Evolutionary conservation across 2,329 filamentous ascomycete genomes (phyloP).

Genomic region (Trichophyton rubrum): DNA sequence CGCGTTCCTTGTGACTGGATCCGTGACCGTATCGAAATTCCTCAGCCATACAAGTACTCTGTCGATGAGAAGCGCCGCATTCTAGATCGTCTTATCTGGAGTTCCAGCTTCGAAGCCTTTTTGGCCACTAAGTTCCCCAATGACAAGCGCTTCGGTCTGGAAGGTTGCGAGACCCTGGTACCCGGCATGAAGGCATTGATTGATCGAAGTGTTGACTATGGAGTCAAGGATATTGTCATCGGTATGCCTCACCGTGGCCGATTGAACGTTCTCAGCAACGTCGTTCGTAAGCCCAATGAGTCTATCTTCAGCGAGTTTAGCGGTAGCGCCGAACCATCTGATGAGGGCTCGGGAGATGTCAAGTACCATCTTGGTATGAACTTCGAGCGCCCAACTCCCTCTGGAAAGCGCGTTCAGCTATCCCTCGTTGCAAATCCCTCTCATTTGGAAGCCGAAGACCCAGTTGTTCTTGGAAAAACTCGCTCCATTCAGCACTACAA

Average conservation of each 20-base stretch:
- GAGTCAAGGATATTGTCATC: slow-evolving; percentile 97
- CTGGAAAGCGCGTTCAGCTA: slow-evolving; percentile 97
- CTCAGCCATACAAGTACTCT: slow-evolving; percentile 90
- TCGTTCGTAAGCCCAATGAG: slow-evolving; percentile 97
- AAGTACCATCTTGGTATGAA: slow-evolving; percentile 99
- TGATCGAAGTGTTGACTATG: slow-evolving; percentile 94
- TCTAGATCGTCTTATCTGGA: slow-evolving; percentile 95
- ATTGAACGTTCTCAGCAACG: slow-evolving; percentile 95
- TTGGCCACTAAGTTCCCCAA: slow-evolving; percentile 96
- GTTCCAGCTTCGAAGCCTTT: slow-evolving; percentile 93
- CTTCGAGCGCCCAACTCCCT: slow-evolving; percentile 95
- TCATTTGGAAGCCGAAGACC: slow-evolving; percentile 94
- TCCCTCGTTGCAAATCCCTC: slow-evolving; percentile 97
- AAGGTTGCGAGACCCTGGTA: slow-evolving; percentile 92
- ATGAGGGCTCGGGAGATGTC: slow-evolving; percentile 95
- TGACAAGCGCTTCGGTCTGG: slow-evolving; percentile 97
- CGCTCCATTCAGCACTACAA: slow-evolving; percentile 98
- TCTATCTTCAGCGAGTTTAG: slow-evolving; percentile 99
- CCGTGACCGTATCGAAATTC: slow-evolving; percentile 85
- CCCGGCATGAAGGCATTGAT: slow-evolving; percentile 99
- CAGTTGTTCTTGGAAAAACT: slow-evolving; percentile 93
- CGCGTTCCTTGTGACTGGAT: slow-evolving; percentile 98
- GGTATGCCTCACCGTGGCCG: slow-evolving; percentile 98
- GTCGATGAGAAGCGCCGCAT: slow-evolving; percentile 97
- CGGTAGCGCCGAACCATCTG: slow-evolving; percentile 71